phyloP scores from a whole-genome alignment of 768 basidiomycete species.

The Nidularia pulvinata region DNA sequence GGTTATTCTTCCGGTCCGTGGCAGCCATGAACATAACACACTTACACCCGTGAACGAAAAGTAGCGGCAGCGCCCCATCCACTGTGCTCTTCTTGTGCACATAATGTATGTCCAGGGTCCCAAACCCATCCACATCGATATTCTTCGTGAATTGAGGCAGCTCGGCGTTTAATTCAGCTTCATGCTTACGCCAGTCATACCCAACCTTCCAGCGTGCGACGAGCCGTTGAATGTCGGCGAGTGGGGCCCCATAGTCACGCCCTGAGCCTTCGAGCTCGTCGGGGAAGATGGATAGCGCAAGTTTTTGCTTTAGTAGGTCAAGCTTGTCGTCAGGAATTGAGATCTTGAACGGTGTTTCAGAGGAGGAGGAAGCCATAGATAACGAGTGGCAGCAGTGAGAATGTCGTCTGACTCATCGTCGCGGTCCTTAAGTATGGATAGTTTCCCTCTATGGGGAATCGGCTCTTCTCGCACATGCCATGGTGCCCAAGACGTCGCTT shows the following conservation, averaged over 20 bases:
- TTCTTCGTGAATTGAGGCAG: slow-evolving; percentile 51
- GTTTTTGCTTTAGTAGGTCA: slow-evolving; percentile 10
- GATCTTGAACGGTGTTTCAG: slow-evolving; percentile 10
- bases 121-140: slow-evolving; percentile 40
- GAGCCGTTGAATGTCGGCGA: slow-evolving; percentile 36
- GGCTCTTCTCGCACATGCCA: too few relatives aligned
- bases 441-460: too few relatives aligned
- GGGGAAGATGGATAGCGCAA: slow-evolving; percentile 11
- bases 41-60: slow-evolving; percentile 47
- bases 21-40: slow-evolving; percentile 15
- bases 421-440: too few relatives aligned
- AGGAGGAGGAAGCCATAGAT: too few relatives aligned
- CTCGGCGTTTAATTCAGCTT: slow-evolving; percentile 39
- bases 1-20: background rate
- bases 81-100: slow-evolving; percentile 44
- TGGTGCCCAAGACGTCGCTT: too few relatives aligned
- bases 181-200: slow-evolving; percentile 41
- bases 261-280: slow-evolving; percentile 17
- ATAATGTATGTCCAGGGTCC: slow-evolving; percentile 41
- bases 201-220: slow-evolving; percentile 35
- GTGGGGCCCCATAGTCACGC: slow-evolving; percentile 37
- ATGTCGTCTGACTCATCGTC: too few relatives aligned
- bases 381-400: too few relatives aligned
- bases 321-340: slow-evolving; percentile 11
- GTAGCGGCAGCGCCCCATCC: slow-evolving; percentile 41